Evolutionary conservation across 768 basidiomycete species (phyloP), one percentile per base, ranked within the genome.

Genomic region (Pisolithus sp.): DNA sequence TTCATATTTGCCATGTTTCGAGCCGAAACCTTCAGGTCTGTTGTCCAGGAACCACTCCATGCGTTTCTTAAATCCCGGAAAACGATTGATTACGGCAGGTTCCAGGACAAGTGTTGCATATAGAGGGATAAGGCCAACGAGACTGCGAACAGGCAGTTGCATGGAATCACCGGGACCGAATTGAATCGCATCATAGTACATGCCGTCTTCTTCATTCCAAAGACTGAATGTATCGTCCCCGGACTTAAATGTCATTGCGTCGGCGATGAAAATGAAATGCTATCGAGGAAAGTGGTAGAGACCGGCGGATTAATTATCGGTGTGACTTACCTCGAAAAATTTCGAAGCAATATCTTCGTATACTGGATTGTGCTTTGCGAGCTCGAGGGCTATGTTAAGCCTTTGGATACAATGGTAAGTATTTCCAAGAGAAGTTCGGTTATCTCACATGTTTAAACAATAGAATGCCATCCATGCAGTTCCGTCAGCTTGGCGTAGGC

Each of bases 391-490:
- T 65, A 99, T 99, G 68, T 88, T 95, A 67, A 99, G 70, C 92
- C 91, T 93, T 51, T 21, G 49, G 23, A 6, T 37, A 48, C 30
- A 46, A 51, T 55, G 55, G 18, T 36, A 47, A 38, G 50, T 31
- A 37, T 23, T n/a, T 15, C 23, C 40, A 44, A 18, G 39, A 17
- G 13, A 9, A 53, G 34, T 28, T 47, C 40, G 36, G 31, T 3
- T 8, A 26, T 60, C 81, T 59, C 54, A 90, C 96, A 98, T 98
- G 63, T 96, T 96, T 52, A 98, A 70, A 59, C 86, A 93, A 69
- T 95, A 99, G 74, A 98, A 99, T 30, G 93, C 96, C 96, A 99
- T 99, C 96, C 96, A 99, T 0, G 95, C 92, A 6, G 96, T 99
- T 8, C 95, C 95, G 65, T 99, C 96, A 7, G 96, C 93, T 71